Evolutionary conservation across 257 asterid genomes (phyloP).

Genomic region (Gentiana dahurica): DNA sequence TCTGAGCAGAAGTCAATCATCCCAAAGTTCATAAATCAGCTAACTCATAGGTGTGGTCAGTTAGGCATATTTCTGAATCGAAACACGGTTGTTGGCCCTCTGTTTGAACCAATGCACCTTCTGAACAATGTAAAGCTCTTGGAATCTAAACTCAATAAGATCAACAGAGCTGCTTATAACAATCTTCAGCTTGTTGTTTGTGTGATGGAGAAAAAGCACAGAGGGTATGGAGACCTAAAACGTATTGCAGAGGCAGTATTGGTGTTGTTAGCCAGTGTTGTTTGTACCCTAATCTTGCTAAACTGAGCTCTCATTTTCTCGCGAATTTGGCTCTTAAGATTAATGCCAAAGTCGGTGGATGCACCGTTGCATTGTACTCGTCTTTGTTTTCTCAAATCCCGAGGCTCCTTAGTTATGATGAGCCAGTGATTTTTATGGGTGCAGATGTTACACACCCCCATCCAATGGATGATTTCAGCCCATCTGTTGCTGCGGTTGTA

Average conservation of each 20-base stretch:
- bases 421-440: slow-evolving; percentile 89
- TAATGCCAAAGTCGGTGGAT: slow-evolving; percentile 91
- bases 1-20: slow-evolving; percentile 54
- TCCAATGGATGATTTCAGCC: slow-evolving; percentile 79
- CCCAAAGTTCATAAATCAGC: slow-evolving; percentile 59
- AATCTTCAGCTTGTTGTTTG: slow-evolving; percentile 82
- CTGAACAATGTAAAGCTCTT: slow-evolving; percentile 60
- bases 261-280: slow-evolving; percentile 91
- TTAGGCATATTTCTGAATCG: slow-evolving; percentile 65
- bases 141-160: slow-evolving; percentile 63
- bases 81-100: slow-evolving; percentile 42
- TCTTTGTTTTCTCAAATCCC: slow-evolving; percentile 72
- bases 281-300: slow-evolving; percentile 57
- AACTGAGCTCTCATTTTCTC: slow-evolving; percentile 59
- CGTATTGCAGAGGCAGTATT: slow-evolving; percentile 78
- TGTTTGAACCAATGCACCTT: slow-evolving; percentile 76
- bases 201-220: slow-evolving; percentile 93
- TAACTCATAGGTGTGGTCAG: slow-evolving; percentile 66
- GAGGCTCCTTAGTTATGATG: slow-evolving; percentile 45
- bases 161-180: slow-evolving; percentile 43
- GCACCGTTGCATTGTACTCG: slow-evolving; percentile 75
- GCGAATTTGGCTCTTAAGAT: slow-evolving; percentile 91
- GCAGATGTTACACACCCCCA: slow-evolving; percentile 99
- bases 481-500: slow-evolving; percentile 91
- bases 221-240: slow-evolving; percentile 88